These are phyloP conservation scores for Crithidia acanthocephali DNA, from an alignment of 208 protist species.

Conservation along the genomic window DNA sequence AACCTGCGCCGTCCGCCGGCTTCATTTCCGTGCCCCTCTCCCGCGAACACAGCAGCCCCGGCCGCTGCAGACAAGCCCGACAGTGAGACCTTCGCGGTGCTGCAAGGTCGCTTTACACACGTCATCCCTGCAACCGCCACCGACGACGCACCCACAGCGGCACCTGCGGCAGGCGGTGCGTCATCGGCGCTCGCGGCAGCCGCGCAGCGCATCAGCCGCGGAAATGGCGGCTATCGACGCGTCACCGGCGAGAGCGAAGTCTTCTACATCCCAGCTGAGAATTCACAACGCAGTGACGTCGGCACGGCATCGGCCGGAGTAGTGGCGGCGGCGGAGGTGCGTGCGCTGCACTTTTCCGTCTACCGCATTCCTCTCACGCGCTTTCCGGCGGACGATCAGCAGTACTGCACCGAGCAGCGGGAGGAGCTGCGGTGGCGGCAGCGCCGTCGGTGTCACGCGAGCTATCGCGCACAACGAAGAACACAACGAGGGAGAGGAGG, in stretches of 20 bases:
- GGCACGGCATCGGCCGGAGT: neutral
- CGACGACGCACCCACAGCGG: neutral
- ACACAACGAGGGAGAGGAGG: neutral
- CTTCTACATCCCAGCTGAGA: constrained; percentile 4
- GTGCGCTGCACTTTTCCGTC: constrained; percentile 62
- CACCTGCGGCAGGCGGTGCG: neutral
- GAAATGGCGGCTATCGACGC: neutral
- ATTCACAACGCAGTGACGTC: neutral
- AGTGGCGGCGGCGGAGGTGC: constrained; percentile 16
- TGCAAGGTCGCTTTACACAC: constrained; percentile 61
- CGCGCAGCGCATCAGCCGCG: neutral
- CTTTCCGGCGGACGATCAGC: constrained; percentile 60
- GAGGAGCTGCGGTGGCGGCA: constrained; percentile 63
- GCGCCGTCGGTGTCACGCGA: constrained; percentile 22
- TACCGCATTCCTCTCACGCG: constrained; percentile 65
- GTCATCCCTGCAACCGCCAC: constrained; percentile 36
- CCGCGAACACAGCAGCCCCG: neutral
- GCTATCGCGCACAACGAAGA: neutral
- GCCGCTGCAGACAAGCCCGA: neutral
- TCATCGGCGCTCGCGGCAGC: constrained; percentile 1
- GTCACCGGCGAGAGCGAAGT: constrained; percentile 29
- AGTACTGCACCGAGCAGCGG: constrained; percentile 60
- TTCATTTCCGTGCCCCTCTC: neutral
- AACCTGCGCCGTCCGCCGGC: neutral
- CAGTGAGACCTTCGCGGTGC: constrained; percentile 47